Conservation (phyloP, 768 basidiomycete species). For the Suillus paluster region DNA sequence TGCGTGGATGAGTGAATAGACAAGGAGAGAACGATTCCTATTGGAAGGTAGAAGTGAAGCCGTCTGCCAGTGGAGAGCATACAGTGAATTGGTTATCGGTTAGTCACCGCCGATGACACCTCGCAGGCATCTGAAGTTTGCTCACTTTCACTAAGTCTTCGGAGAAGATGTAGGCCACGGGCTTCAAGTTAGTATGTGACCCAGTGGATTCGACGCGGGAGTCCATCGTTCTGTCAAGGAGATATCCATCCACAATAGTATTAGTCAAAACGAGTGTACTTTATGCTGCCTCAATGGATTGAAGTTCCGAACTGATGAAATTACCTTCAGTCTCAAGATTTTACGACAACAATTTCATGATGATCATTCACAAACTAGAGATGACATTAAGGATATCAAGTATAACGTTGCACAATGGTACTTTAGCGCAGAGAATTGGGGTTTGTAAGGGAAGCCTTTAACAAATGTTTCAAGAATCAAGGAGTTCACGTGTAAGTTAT, state of each 20-base stretch:
- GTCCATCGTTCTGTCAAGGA: neutral
- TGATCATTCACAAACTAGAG: too few species aligned
- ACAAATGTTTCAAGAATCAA: too few species aligned
- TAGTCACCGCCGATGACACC: neutral
- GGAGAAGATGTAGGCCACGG: conserved; percentile 58
- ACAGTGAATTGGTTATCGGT: conserved; percentile 5
- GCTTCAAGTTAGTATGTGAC: neutral
- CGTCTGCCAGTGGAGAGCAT: conserved; percentile 31
- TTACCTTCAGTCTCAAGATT: too few species aligned
- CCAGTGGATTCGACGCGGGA: neutral
- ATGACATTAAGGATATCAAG: too few species aligned
- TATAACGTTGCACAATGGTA: too few species aligned
- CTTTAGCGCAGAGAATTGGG: too few species aligned
- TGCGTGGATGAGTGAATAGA: conserved; percentile 64
- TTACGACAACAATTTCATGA: too few species aligned
- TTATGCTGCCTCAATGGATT: neutral
- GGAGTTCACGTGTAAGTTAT: too few species aligned
- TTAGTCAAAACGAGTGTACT: neutral
- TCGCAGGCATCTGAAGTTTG: neutral
- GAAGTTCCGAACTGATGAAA: too few species aligned
- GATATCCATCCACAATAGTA: neutral
- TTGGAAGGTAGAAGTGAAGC: conserved; percentile 73
- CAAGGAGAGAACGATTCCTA: conserved; percentile 62
- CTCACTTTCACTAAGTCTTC: conserved; percentile 58
- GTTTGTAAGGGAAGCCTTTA: too few species aligned